Evolutionary conservation across 306 rosid species (phyloP).

Genomic region (Vicia villosa): DNA sequence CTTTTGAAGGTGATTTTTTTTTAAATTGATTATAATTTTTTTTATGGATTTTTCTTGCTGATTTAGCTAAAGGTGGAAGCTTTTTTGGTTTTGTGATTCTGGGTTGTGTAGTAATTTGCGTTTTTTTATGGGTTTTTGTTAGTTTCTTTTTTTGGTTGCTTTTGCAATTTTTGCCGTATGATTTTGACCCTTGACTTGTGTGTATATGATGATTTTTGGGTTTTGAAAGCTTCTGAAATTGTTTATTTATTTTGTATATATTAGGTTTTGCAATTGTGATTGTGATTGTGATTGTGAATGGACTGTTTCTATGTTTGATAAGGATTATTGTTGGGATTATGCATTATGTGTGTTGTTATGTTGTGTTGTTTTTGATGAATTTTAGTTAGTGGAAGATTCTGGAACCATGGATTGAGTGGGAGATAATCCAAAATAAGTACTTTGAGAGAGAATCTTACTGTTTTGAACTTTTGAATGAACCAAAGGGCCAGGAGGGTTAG

Average conservation of each 20-base stretch:
- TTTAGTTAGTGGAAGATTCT: neutral
- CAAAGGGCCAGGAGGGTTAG: conserved; percentile 4
- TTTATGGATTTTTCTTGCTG: conserved; percentile 38
- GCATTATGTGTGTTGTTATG: conserved; percentile 5
- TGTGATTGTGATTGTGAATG: conserved; percentile 28
- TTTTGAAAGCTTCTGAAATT: conserved; percentile 20
- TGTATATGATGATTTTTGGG: conserved; percentile 5
- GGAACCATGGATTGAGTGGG: conserved; percentile 17
- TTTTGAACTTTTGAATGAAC: conserved; percentile 21
- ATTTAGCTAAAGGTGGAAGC: conserved; percentile 26
- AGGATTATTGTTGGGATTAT: conserved; percentile 21
- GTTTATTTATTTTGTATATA: neutral
- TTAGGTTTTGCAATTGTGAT: conserved; percentile 11
- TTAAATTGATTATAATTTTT: neutral
- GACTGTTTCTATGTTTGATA: neutral
- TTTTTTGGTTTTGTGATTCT: conserved; percentile 35
- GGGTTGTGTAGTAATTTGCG: conserved; percentile 25
- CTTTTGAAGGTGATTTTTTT: conserved; percentile 30
- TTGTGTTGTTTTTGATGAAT: conserved; percentile 6
- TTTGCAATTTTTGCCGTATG: conserved; percentile 10
- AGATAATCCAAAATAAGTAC: conserved; percentile 3
- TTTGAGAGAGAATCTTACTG: conserved; percentile 27
- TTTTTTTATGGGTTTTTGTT: conserved; percentile 39
- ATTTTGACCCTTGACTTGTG: conserved; percentile 39
- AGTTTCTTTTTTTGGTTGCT: conserved; percentile 21